Evolutionary conservation across 2,329 filamentous ascomycete species (phyloP).

Genomic region (Penicillium sp.): DNA sequence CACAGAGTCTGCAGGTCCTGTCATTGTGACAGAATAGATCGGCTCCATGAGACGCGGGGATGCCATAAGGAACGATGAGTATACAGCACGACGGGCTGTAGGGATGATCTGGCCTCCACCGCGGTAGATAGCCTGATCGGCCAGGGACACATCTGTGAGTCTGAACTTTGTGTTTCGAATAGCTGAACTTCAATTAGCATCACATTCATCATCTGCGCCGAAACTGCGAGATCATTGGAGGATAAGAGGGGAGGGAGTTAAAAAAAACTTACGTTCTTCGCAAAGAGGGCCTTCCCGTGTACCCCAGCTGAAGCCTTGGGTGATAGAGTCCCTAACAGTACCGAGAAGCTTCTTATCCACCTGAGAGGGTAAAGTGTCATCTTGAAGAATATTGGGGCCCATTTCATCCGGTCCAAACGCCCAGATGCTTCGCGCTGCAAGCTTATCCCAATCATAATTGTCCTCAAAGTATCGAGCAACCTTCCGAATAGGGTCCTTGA

Average conservation of each 20-base stretch:
- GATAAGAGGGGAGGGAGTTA: slow-evolving; percentile 18
- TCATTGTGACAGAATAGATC: slow-evolving; percentile 88
- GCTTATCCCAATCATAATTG: slow-evolving; percentile 93
- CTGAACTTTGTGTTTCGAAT: slow-evolving; percentile 98
- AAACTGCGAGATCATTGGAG: neutral
- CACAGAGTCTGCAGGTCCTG: slow-evolving; percentile 84
- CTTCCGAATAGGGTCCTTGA: slow-evolving; percentile 87
- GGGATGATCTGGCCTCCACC: slow-evolving; percentile 97
- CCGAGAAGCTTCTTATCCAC: slow-evolving; percentile 89
- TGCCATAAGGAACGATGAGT: slow-evolving; percentile 95
- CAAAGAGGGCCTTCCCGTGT: slow-evolving; percentile 92
- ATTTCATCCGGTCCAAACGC: slow-evolving; percentile 95
- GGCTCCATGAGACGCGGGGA: slow-evolving; percentile 96
- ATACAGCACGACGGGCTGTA: slow-evolving; percentile 86
- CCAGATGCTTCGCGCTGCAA: slow-evolving; percentile 95
- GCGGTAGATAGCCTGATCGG: slow-evolving; percentile 86
- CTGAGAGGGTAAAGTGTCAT: slow-evolving; percentile 91
- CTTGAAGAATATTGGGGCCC: slow-evolving; percentile 92
- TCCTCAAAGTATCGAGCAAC: slow-evolving; percentile 97
- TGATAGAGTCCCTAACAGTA: slow-evolving; percentile 85
- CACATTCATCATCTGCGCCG: slow-evolving; percentile 1
- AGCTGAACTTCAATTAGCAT: slow-evolving; percentile 52
- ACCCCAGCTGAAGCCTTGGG: slow-evolving; percentile 96
- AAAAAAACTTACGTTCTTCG: slow-evolving; percentile 77
- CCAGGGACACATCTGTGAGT: slow-evolving; percentile 84